Conservation (phyloP, 202 grass and related monocot genomes). For the Cymbopogon flexuosus region DNA sequence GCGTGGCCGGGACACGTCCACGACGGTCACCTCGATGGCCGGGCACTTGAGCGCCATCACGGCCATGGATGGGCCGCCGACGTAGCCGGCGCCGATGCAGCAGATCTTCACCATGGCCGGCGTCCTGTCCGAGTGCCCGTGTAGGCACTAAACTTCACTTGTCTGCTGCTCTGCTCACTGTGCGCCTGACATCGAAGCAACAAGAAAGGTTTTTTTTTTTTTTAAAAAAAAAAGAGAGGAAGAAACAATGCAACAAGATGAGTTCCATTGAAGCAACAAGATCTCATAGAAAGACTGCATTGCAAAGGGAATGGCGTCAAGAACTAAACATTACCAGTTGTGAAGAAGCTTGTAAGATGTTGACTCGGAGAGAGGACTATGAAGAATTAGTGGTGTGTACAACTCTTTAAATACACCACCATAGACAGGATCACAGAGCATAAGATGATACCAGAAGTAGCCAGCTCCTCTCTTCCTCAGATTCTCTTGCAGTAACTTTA, state of each 20-base stretch:
- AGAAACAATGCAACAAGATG: not conserved
- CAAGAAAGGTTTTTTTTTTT: too few relatives aligned
- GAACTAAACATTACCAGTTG: not conserved
- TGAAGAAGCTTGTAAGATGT: not conserved
- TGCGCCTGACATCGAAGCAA: too few relatives aligned
- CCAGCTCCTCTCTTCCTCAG: not conserved
- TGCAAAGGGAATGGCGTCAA: not conserved
- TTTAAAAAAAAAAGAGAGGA: too few relatives aligned
- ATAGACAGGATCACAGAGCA: not conserved
- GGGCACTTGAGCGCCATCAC: constrained; percentile 56
- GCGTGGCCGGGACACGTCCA: constrained; percentile 36
- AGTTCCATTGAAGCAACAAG: not conserved
- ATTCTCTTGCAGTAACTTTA: not conserved
- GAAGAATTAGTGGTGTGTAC: not conserved
- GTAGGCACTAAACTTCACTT: too few relatives aligned
- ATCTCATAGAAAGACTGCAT: not conserved
- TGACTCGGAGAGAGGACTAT: not conserved
- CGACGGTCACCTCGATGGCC: constrained; percentile 39
- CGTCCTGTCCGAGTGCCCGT: too few relatives aligned
- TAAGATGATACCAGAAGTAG: not conserved
- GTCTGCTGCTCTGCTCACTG: not conserved
- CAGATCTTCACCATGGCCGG: constrained; percentile 56
- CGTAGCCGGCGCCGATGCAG: constrained; percentile 61
- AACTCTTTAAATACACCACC: constrained; percentile 6
- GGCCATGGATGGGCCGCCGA: constrained; percentile 57